Conservation (phyloP, 2,329 filamentous ascomycete species). For the Colletotrichum somersetense region DNA sequence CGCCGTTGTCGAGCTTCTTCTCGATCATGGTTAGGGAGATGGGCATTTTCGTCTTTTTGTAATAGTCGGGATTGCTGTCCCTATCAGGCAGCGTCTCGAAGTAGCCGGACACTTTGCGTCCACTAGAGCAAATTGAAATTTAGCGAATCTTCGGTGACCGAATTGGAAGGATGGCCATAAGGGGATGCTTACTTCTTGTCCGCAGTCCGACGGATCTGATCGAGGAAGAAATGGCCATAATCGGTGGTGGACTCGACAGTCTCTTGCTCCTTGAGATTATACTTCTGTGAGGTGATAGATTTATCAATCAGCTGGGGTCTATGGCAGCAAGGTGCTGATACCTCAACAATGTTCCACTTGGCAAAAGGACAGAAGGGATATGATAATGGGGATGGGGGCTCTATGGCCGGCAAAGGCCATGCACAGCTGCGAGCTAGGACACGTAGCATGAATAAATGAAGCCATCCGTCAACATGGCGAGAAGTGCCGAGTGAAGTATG, state of each 20-base stretch:
- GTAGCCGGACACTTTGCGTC: constrained; percentile 78
- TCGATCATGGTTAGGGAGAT: constrained; percentile 84
- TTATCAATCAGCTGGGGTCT: constrained; percentile 18
- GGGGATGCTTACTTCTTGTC: constrained; percentile 80
- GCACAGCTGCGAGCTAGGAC: constrained; percentile 6
- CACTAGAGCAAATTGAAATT: constrained; percentile 58
- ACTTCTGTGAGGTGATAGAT: constrained; percentile 50
- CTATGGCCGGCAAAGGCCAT: constrained; percentile 2
- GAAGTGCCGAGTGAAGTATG: constrained; percentile 11
- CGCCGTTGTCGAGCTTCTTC: constrained; percentile 75
- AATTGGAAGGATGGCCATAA: no score
- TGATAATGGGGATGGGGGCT: background rate
- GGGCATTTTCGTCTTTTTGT: constrained; percentile 80
- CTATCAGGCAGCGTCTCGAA: constrained; percentile 80
- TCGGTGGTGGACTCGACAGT: constrained; percentile 76
- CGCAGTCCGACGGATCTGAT: constrained; percentile 79
- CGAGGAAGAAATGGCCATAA: constrained; percentile 79
- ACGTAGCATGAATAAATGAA: background rate
- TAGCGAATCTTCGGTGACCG: background rate
- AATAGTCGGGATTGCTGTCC: constrained; percentile 79
- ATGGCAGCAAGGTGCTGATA: constrained; percentile 32
- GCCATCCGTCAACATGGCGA: constrained; percentile 45
- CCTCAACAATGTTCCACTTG: constrained; percentile 6
- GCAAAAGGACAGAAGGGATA: background rate
- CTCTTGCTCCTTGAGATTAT: constrained; percentile 69